A percentile compares a stretch with the other conserved stretches of the same genome.
Conservation (phyloP, 176 grass and related monocot genomes). For the Oryza coarctata region DNA sequence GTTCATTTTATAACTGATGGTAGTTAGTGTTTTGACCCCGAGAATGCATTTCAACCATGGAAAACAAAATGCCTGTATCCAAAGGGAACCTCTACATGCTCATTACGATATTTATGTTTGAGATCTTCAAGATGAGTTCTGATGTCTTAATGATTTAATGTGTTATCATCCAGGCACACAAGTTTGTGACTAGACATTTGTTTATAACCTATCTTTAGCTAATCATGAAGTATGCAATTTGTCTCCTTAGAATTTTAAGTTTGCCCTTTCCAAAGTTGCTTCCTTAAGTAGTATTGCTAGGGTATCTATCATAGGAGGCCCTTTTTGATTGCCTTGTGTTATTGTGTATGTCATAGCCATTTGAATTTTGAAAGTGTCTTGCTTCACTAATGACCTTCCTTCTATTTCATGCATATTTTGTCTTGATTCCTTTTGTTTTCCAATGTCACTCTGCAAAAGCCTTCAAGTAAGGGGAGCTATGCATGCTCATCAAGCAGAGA, state of each 20-base stretch:
- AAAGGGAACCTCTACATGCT: background rate
- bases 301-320: background rate
- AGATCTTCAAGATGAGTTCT: background rate
- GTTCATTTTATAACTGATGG: background rate
- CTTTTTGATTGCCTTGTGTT: background rate
- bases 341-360: background rate
- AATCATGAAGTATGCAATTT: background rate
- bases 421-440: background rate
- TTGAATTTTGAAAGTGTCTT: background rate
- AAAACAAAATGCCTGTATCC: background rate
- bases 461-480: background rate
- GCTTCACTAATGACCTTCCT: background rate
- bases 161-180: background rate
- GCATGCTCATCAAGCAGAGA: background rate
- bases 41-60: background rate
- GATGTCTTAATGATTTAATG: background rate
- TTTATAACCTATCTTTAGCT: background rate
- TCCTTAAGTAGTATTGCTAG: background rate
- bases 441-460: background rate
- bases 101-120: background rate
- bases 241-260: background rate
- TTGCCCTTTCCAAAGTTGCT: background rate
- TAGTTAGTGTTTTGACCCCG: background rate
- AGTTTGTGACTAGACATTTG: background rate
- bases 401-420: background rate